Evolutionary conservation across 305 asterid species (phyloP), one percentile per base, ranked within the genome.

Genomic region (Stenogyne calaminthoides): DNA sequence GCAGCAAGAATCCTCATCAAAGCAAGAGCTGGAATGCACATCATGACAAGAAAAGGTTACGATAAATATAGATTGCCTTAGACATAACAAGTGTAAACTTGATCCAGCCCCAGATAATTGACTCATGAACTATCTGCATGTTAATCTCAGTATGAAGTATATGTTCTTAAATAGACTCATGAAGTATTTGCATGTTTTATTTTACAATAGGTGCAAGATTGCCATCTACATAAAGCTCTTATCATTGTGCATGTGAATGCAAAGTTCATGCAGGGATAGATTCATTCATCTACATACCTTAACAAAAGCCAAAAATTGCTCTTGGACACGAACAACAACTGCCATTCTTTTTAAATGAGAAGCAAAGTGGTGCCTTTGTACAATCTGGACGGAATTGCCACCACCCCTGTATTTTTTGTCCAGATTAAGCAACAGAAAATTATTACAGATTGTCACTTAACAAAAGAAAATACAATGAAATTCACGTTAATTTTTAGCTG

Each of bases 321-420:
- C 99, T 86, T 94, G 95, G 76, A 90, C 86, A 15, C 97, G 92
- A 78, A 90, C 99, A 72, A 94, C 97, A 71, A 88, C 99, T 54
- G 98, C 89, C 99, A 94, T 94, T 83, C 99, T 88, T 84, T 94
- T 94, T 69, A 92, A 84, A 81, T 94, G 84, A 58, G 99, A 94
- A 22, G 99, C 99, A 74, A 94, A 94, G 85, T 94, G 99, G 84
- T 94, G 97, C 59, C 99, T 89, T 83, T 92, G 99, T 69, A 94
- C 89, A 86, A 94, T 94, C 87, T 94, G 99, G 88, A 94, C 98
- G 75, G 92, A 76, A 75, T 86, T 85, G 58, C 86, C 89, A 76
- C 85, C 81, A 66, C 98, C 96, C 93, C 99, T 94, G 92, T 80
- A 84, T 75, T 81, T 49, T 49, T 69, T 78, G 76, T 76, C 74